Evolutionary conservation across 257 asterid species (phyloP), one percentile per base, ranked within the genome.

Genomic region (Orobanche coerulescens): DNA sequence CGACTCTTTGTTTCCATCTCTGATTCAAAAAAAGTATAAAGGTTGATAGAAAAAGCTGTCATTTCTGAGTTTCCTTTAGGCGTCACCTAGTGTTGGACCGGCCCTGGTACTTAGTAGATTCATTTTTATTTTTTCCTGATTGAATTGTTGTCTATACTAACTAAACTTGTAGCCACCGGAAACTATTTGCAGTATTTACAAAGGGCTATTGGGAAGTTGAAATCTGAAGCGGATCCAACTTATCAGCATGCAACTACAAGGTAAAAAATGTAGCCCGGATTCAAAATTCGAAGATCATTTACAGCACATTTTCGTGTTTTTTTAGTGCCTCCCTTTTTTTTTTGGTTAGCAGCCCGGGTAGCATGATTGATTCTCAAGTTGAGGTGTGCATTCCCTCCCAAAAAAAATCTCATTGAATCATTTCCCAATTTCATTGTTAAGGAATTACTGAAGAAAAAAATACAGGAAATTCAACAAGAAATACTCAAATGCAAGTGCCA

Each of bases 381-480:
- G 94, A 86, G 95, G 96, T 87, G 51, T 14, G 68, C 33, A 1
- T 13, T 50, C 10, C 42, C 8, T 6, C 24, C 24, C 51, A 18
- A 15, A 14, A 12, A 43, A 0, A 9, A 16, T 2, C 4, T 48
- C 28, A 5, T 49, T 20, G n/a, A n/a, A n/a, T n/a, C 6, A 20
- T 20, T 49, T 7, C 2, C 0, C 20, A 1, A 0, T 49, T 49
- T 0, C n/a, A 1, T 2, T 40, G 4, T 40, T n/a, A 0, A 23
- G 48, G 44, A 50, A 64, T 20, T 52, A 44, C 23, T 47, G 31
- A 19, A 62, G 40, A 63, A 24, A 6, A 39, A 59, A 50, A 64
- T 71, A 30, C 86, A 90, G 97, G 94, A 81, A 69, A 68, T 86
- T 67, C 95, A 86, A 59, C 90, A 79, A 64, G 91, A 92, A 66